Conservation (phyloP, 169 alveolate genomes). For the Plasmodium reichenowi region DNA sequence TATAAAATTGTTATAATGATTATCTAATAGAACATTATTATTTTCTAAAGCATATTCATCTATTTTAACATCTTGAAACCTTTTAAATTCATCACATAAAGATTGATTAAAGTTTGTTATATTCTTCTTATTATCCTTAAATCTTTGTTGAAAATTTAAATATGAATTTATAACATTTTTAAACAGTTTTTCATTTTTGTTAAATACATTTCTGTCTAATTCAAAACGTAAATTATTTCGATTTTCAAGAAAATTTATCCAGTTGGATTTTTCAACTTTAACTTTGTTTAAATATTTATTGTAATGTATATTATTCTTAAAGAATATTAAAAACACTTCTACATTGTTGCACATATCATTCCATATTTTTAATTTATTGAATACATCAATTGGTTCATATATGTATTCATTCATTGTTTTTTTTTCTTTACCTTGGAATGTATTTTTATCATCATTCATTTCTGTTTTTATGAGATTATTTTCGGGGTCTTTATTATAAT, state of each 20-base stretch:
- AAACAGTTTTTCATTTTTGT: conserved; percentile 69
- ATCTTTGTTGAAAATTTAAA: conserved; percentile 70
- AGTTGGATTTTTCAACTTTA: conserved; percentile 54
- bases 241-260: conserved; percentile 60
- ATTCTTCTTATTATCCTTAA: conserved; percentile 64
- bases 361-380: conserved; percentile 10
- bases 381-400: not conserved
- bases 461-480: not conserved
- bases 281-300: conserved; percentile 63
- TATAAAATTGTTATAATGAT: conserved; percentile 37
- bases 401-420: not conserved
- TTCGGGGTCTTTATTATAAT: not conserved
- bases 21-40: conserved; percentile 5
- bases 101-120: conserved; percentile 40
- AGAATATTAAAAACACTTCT: conserved; percentile 55
- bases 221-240: conserved; percentile 55
- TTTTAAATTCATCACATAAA: conserved; percentile 72
- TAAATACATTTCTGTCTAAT: conserved; percentile 57
- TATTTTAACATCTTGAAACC: conserved; percentile 51
- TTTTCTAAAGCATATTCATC: conserved; percentile 32
- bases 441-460: not conserved
- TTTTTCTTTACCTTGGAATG: not conserved
- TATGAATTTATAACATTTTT: conserved; percentile 62
- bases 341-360: conserved; percentile 23
- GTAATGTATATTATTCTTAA: conserved; percentile 43